Evolutionary conservation across 1,284 basidiomycete species (phyloP), one percentile per base, ranked within the genome.

Genomic region (Anthracocystis setariae): DNA sequence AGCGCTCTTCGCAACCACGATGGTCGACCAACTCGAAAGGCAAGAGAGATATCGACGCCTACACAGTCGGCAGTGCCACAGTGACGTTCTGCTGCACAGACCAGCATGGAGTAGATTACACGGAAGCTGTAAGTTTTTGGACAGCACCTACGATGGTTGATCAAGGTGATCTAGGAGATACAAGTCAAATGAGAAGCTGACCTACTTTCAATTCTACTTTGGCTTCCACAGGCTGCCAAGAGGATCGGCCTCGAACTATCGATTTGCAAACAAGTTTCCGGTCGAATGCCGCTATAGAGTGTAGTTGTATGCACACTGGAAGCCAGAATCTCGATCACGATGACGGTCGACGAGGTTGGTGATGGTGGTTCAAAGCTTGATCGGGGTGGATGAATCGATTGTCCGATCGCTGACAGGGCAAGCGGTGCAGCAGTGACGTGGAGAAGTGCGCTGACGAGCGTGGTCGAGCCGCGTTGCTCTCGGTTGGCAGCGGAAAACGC

Each of bases 41-140:
- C 25, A 49, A 15, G 35, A 46, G 66, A 21, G 68, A 71, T 20
- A 71, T 71, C 38, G 54, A 65, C 33, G 62, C 57, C 8, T 65
- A 61, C 27, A 66, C 61, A 0, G 47, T 71, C 0, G 50, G 39
- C 8, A 65, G 48, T 13, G 68, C 68, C 3, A 54, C 53, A 2
- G 43, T 71, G 13, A 29, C 15, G 8, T 61, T 71, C 38, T 50
- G 57, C 49, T 71, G 68, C 43, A 49, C 35, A 2, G 39, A 56
- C 38, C 32, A 29, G 21, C 3, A 39, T 18, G 55, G 60, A 15
- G 13, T 21, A 3, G 56, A 63, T 15, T 56, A 52, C 17, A 63
- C 60, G 9, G 29, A 55, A 39, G 51, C 12, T 29, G 65, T 45
- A 18, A 45, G 44, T 45, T 3, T 18, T n/a, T n/a, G 29, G 29